phyloP scores from a whole-genome alignment of 106 monocot genomes.

The Dioscorea zingiberensis region DNA sequence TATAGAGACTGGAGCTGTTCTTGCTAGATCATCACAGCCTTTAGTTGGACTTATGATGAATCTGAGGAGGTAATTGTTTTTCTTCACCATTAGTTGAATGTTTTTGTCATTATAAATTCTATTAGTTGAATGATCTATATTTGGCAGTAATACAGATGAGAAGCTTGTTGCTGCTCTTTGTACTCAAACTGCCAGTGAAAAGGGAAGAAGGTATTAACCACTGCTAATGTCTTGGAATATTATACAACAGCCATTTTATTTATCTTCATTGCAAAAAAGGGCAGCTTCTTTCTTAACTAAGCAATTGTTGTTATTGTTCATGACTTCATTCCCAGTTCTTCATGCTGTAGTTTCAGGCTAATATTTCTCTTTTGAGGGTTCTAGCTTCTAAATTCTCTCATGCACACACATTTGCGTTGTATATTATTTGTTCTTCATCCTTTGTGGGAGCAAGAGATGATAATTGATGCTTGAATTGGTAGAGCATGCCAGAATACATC shows the following conservation, averaged over 20 bases:
- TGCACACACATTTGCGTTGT: no score
- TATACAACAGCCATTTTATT: no score
- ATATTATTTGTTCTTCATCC: no score
- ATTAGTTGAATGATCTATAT: neutral
- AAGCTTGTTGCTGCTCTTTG: conserved; percentile 94
- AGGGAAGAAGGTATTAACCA: neutral
- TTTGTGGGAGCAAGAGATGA: no score
- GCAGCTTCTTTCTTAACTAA: neutral
- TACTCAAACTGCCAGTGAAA: conserved; percentile 29
- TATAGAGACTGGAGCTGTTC: conserved; percentile 79
- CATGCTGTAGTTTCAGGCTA: no score
- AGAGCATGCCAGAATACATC: no score
- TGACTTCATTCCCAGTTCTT: no score
- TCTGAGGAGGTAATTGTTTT: conserved; percentile 50
- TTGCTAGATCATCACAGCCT: conserved; percentile 97
- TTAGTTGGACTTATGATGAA: conserved; percentile 93
- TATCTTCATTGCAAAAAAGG: no score
- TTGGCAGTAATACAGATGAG: conserved; percentile 89
- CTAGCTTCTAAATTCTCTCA: no score
- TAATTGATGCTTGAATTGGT: no score
- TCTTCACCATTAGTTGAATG: neutral
- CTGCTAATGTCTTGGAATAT: no score
- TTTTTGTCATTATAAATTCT: neutral
- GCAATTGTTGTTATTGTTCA: neutral
- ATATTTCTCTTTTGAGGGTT: no score